These are phyloP conservation scores for Yamadazyma sp. DNA, from an alignment of 1,139 yeast species.

Conservation along the genomic window DNA sequence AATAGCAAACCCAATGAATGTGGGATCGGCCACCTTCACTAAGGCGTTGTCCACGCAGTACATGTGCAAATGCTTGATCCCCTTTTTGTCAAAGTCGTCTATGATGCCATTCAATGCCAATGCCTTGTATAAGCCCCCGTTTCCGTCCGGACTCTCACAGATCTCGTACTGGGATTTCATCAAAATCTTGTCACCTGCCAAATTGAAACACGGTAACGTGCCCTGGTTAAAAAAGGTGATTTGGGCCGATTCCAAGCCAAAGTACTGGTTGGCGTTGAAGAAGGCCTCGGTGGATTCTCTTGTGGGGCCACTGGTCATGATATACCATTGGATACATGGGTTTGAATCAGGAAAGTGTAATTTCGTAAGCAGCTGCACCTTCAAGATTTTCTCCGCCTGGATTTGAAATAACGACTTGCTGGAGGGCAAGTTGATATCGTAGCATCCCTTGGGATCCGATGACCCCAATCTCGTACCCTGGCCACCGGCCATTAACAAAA, in stretches of 20 bases:
- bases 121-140: constrained; percentile 95
- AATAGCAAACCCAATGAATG: constrained; percentile 85
- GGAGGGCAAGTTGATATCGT: constrained; percentile 82
- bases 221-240: constrained; percentile 91
- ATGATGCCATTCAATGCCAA: constrained; percentile 63
- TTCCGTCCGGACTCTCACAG: constrained; percentile 95
- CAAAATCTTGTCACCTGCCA: constrained; percentile 69
- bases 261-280: constrained; percentile 59
- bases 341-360: constrained; percentile 23
- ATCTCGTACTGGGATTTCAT: constrained; percentile 54
- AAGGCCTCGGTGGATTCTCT: constrained; percentile 71
- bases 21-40: constrained; percentile 93
- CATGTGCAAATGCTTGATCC: constrained; percentile 89
- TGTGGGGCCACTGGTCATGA: constrained; percentile 96
- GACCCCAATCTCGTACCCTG: constrained; percentile 97
- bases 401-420: constrained; percentile 82
- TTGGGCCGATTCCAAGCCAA: constrained; percentile 64
- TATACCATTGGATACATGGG: constrained; percentile 72
- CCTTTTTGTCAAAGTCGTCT: constrained; percentile 65
- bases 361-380: constrained; percentile 60
- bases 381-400: constrained; percentile 82
- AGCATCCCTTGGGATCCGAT: constrained; percentile 89
- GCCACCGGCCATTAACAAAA: constrained; percentile 94
- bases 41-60: constrained; percentile 95
- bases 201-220: constrained; percentile 83